Percentiles rank a stretch among this genome's conserved stretches.
phyloP scores from a whole-genome alignment of 768 basidiomycete species.

The Pisolithus albus region DNA sequence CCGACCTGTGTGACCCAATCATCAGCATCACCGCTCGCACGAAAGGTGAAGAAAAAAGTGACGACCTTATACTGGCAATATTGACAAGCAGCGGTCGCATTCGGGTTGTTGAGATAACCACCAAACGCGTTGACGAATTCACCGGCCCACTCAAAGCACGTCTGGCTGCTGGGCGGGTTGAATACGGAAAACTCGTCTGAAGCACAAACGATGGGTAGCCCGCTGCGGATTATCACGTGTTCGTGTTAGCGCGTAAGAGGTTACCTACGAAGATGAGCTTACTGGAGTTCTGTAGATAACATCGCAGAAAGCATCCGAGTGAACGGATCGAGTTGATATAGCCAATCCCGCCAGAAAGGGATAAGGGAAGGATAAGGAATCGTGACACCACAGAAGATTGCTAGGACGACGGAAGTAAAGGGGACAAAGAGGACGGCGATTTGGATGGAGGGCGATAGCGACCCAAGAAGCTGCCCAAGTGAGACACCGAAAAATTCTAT shows the following conservation, averaged over 20 bases:
- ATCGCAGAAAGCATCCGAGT: constrained; percentile 67
- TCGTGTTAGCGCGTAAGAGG: constrained; percentile 1
- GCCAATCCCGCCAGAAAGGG: constrained; percentile 70
- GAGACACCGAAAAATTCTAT: constrained; percentile 69
- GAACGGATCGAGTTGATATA: constrained; percentile 67
- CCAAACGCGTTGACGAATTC: constrained; percentile 55
- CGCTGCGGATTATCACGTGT: constrained; percentile 33
- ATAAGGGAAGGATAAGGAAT: constrained; percentile 61
- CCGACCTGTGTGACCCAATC: constrained; percentile 36
- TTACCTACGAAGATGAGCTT: constrained; percentile 11
- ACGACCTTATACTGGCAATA: constrained; percentile 60
- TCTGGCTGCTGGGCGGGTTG: constrained; percentile 66
- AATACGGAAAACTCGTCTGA: constrained; percentile 66
- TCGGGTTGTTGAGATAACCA: constrained; percentile 68
- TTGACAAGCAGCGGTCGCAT: constrained; percentile 52
- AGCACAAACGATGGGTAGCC: constrained; percentile 56
- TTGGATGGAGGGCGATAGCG: constrained; percentile 70
- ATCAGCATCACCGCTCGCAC: neutral
- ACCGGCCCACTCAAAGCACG: constrained; percentile 64
- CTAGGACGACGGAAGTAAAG: constrained; percentile 56
- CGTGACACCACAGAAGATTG: constrained; percentile 76
- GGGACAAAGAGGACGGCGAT: constrained; percentile 80
- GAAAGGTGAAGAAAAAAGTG: neutral
- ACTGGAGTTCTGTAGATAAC: constrained; percentile 74
- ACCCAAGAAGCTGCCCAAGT: constrained; percentile 66